Evolutionary conservation across 108 stramenopile species (phyloP).

Genomic region (Schizochytrium sp.): DNA sequence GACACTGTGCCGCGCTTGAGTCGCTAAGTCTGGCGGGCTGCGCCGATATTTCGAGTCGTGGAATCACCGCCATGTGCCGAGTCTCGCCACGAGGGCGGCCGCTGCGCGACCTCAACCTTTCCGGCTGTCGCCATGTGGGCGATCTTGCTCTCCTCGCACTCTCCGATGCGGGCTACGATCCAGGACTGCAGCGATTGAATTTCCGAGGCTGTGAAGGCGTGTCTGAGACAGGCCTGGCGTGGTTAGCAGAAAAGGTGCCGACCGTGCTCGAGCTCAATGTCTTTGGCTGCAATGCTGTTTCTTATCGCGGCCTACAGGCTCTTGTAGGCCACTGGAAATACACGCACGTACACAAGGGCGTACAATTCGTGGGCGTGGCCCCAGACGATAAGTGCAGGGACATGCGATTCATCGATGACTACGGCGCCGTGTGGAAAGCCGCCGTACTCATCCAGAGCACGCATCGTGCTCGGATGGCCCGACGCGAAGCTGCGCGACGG

Average conservation of each 20-base stretch:
- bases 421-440: neutral
- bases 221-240: neutral
- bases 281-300: neutral
- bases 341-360: neutral
- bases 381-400: neutral
- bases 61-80: neutral
- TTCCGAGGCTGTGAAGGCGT: neutral
- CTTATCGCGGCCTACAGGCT: neutral
- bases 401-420: conserved; percentile 12
- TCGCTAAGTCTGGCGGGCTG: neutral
- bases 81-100: neutral
- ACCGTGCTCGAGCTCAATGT: neutral
- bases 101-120: neutral
- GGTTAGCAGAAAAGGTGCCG: neutral
- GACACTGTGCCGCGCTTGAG: neutral
- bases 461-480: neutral
- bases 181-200: neutral
- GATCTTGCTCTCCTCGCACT: neutral
- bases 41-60: neutral
- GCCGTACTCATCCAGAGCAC: neutral
- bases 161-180: neutral
- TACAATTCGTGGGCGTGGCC: neutral
- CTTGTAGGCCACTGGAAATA: neutral
- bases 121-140: neutral
- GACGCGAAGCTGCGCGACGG: neutral